Base-by-base conservation (phyloP, 2,329 filamentous ascomycete species). In the Neopestalotiopsis rosae region DNA sequence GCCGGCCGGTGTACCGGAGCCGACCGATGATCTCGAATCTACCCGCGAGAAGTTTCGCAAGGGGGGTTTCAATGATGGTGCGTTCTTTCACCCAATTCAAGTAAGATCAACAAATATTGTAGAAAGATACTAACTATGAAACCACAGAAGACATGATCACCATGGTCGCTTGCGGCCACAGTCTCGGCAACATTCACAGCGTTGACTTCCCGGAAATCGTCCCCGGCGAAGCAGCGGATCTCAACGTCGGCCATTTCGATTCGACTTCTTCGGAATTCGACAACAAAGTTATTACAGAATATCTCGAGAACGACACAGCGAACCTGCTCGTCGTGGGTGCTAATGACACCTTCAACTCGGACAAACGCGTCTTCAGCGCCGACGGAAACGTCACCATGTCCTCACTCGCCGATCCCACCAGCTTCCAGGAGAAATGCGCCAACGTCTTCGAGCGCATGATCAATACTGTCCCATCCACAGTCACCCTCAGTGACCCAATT, bases 351-450 rank as follows among this genome's bases (percentile, higher is more conserved):
- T 72, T 76, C 9, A 78, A 75, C 70, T 85, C 84, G 0, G 85
- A 87, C 69, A 76, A 75, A 65, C 77, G 78, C 4, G 79, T 86
- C 24, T 87, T 84, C 70, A 74, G 71, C 34, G 79, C 83, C 0
- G 85, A 87, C 69, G 77, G 75, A 1, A 84, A 85, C 74, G 77
- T 74, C 17, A 85, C 82, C 0, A 82, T 86, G 61, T 75, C 73
- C 14, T 73, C 77, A 0, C 74, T 86, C 74, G 77, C 79, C 5
- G 75, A 81, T 58, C 72, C 79, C 1, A 71, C 71, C 10, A 75
- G 75, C 10, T 86, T 86, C 72, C 76, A 79, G 32, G 75, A 69
- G 14, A 75, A 67, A 20, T 81, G 79, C 45, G 68, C 72, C 7
- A 68, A 73, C 6, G 66, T 79, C 17, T 76, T 81, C 13, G 70